phyloP scores from a whole-genome alignment of 768 basidiomycete species.

The Omphalotus guepiniiformis region DNA sequence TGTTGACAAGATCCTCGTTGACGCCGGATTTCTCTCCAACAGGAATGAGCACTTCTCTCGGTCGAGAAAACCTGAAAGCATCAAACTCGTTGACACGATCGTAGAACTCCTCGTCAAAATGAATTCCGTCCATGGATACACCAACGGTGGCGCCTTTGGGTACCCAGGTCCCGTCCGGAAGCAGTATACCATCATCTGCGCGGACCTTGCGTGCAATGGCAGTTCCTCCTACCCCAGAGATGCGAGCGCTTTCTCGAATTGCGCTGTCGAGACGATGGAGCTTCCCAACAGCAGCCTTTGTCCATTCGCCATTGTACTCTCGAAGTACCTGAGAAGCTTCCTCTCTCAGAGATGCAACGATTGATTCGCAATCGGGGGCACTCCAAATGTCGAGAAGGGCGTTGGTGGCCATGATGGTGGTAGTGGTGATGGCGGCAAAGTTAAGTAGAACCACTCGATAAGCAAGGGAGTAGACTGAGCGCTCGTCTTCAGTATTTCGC shows the following conservation, averaged over 20 bases:
- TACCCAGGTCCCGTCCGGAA: constrained; percentile 13
- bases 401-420: constrained; percentile 11
- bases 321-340: constrained; percentile 8
- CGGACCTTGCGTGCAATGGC: constrained; percentile 10
- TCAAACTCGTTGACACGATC: constrained; percentile 5
- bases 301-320: constrained; percentile 13
- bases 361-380: neutral
- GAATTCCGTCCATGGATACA: constrained; percentile 12
- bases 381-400: constrained; percentile 13
- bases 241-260: constrained; percentile 12
- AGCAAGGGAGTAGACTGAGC: constrained; percentile 10
- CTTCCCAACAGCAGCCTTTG: constrained; percentile 11
- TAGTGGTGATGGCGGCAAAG: constrained; percentile 9
- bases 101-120: constrained; percentile 13
- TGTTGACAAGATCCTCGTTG: constrained; percentile 11
- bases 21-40: constrained; percentile 8
- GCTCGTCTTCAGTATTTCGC: constrained; percentile 9
- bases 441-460: constrained; percentile 15
- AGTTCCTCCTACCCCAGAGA: constrained; percentile 12
- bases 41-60: constrained; percentile 5
- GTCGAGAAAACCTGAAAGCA: constrained; percentile 13
- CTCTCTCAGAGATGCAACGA: constrained; percentile 10
- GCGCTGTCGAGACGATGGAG: constrained; percentile 14
- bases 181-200: constrained; percentile 1
- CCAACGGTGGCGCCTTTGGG: constrained; percentile 11